Base-by-base conservation (phyloP, 768 basidiomycete genomes). In the Trametes maxima region DNA sequence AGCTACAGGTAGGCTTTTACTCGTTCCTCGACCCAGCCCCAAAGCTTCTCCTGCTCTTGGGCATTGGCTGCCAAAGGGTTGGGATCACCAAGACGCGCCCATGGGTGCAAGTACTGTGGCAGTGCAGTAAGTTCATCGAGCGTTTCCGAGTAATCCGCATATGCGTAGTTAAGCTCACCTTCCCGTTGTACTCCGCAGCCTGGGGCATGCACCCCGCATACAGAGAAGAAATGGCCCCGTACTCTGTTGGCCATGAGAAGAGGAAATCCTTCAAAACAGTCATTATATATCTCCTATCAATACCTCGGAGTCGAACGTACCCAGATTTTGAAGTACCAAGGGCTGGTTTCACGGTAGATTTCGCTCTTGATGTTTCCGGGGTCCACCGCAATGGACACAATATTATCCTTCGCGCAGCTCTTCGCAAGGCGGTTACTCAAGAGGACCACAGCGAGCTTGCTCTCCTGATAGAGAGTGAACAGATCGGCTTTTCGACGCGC, bases 371-470 rank as follows among this genome's bases (percentile, higher is more conserved):
- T 37, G 24, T 57, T 63, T 58, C 83, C 82, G 0, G 85, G 83
- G 62, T 85, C 75, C n/a, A 83, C 65, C 11, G 79, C 70, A 28
- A 74, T 73, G 4, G 78, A 78, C 0, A 85, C 72, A 53, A 86
- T 22, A 2, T 78, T 77, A 60, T 79, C 82, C 63, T 80, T 16
- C 14, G 21, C 44, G 10, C 14, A 78, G 57, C 77, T 73, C 51
- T 78, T 68, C 21, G 79, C 80, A 16, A 84, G 68, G 66, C 82
- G 81, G n/a, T 70, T 64, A 12, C 80, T 73, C 14, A 79, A 65
- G 13, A 82, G 72, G 19, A 51, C n/a, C 43, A 76, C 35, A 61
- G 82, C 84, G 44, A 81, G 76, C 76, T 84, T 85, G 59, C 73
- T 75, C 53, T 71, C 69, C 35, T 35, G 28, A 47, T 73, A 73